phyloP scores from a whole-genome alignment of 768 basidiomycete genomes.

The Daedaleopsis nitida region DNA sequence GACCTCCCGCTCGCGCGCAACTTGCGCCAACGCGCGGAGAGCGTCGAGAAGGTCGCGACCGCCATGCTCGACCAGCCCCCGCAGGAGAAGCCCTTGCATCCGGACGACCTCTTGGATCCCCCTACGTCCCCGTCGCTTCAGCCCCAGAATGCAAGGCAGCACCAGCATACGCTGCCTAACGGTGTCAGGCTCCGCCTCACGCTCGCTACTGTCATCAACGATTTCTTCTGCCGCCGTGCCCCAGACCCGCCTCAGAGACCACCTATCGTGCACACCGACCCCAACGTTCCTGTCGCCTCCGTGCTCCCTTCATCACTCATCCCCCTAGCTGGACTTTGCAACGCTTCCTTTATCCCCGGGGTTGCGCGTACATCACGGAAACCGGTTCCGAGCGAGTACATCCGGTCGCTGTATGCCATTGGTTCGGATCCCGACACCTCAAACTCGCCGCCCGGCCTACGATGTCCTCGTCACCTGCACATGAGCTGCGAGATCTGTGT shows the following conservation, averaged over 20 bases:
- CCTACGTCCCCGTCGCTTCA: constrained; percentile 51
- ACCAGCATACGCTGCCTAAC: constrained; percentile 73
- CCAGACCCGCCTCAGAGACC: constrained; percentile 38
- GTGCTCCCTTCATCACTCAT: constrained; percentile 35
- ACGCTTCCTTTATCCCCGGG: constrained; percentile 4
- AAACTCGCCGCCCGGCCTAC: constrained; percentile 61
- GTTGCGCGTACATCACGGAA: constrained; percentile 12
- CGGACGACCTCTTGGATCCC: constrained; percentile 54
- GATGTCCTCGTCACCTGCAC: constrained; percentile 75
- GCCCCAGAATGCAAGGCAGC: constrained; percentile 34
- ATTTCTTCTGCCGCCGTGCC: constrained; percentile 74
- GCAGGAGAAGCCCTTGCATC: constrained; percentile 55
- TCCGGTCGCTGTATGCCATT: constrained; percentile 53
- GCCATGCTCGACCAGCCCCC: constrained; percentile 84
- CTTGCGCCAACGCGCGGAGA: constrained; percentile 74
- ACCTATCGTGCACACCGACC: constrained; percentile 21
- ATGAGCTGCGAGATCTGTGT: constrained; percentile 77
- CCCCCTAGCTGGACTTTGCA: constrained; percentile 25
- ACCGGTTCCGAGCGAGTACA: constrained; percentile 39
- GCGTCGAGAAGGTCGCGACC: constrained; percentile 79
- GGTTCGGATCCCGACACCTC: constrained; percentile 65
- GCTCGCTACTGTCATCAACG: constrained; percentile 77
- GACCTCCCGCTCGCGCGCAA: constrained; percentile 63
- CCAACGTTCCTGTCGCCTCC: constrained; percentile 24
- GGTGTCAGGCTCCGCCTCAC: constrained; percentile 79